phyloP scores from a whole-genome alignment of 2,329 filamentous ascomycete species.

The Venturia asperata region DNA sequence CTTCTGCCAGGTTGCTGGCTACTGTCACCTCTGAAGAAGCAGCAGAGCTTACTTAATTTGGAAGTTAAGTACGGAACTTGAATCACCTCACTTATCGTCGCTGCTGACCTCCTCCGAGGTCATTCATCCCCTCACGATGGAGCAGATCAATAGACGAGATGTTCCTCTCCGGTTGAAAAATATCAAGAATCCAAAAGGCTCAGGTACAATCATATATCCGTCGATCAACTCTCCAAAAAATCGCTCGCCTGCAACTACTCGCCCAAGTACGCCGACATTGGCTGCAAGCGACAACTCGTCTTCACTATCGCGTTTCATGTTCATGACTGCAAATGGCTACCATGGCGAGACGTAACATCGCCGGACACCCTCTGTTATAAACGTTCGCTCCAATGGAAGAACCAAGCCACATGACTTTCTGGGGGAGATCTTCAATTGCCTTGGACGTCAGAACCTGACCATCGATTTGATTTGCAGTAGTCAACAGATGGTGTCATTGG shows the following conservation, averaged over 20 bases:
- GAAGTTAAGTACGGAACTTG: not conserved
- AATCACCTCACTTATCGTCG: not conserved
- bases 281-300: not conserved
- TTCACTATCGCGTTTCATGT: constrained; percentile 16
- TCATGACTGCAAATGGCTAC: constrained; percentile 22
- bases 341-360: constrained; percentile 21
- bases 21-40: not conserved
- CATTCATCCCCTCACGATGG: not conserved
- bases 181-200: not conserved
- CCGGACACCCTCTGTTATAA: constrained; percentile 15
- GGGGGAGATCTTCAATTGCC: not conserved
- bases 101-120: not conserved
- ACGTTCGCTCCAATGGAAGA: not conserved
- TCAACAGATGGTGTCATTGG: not conserved
- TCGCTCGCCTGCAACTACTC: not conserved
- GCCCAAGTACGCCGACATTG: not conserved
- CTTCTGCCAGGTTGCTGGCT: not conserved
- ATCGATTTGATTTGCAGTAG: not conserved
- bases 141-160: not conserved
- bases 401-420: not conserved
- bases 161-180: not conserved
- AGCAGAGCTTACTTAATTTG: constrained; percentile 1
- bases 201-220: not conserved
- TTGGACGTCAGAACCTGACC: not conserved
- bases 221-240: not conserved